A percentile compares a stretch with the other conserved stretches of the same genome.
phyloP scores from a whole-genome alignment of 176 grass and related monocot genomes.

The Cenchrus fungigraminus region DNA sequence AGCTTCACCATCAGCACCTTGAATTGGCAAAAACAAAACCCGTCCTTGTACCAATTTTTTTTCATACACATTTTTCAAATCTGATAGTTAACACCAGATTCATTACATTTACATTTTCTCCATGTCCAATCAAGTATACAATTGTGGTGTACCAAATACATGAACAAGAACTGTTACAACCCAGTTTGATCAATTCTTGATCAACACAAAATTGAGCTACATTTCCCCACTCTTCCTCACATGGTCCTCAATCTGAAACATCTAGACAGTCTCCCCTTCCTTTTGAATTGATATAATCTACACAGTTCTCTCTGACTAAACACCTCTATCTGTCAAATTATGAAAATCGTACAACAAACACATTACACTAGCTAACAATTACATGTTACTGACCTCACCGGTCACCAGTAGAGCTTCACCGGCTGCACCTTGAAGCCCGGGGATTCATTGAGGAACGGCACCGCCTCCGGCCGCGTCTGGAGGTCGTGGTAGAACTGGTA shows the following conservation, averaged over 20 bases:
- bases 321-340: background rate
- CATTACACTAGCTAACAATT: background rate
- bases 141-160: background rate
- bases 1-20: background rate
- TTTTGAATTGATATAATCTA: slow-evolving; percentile 12
- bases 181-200: background rate
- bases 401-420: slow-evolving; percentile 41
- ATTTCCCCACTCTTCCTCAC: background rate
- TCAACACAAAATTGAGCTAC: slow-evolving; percentile 26
- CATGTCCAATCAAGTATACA: background rate
- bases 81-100: background rate
- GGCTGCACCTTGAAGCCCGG: slow-evolving; percentile 41
- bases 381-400: background rate
- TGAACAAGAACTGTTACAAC: background rate
- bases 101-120: background rate
- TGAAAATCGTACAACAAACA: slow-evolving; percentile 3
- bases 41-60: background rate
- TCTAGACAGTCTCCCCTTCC: background rate
- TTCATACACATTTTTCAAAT: background rate
- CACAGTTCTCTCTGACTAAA: slow-evolving; percentile 23
- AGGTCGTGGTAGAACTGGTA: slow-evolving; percentile 62
- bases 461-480: slow-evolving; percentile 46
- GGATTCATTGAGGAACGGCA: slow-evolving; percentile 60
- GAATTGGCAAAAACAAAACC: background rate
- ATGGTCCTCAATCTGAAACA: background rate